A percentile compares a stretch with the other conserved stretches of the same genome.
phyloP scores from a whole-genome alignment of 371 early-diverging fungal species.

The Capniomyces stellatus region DNA sequence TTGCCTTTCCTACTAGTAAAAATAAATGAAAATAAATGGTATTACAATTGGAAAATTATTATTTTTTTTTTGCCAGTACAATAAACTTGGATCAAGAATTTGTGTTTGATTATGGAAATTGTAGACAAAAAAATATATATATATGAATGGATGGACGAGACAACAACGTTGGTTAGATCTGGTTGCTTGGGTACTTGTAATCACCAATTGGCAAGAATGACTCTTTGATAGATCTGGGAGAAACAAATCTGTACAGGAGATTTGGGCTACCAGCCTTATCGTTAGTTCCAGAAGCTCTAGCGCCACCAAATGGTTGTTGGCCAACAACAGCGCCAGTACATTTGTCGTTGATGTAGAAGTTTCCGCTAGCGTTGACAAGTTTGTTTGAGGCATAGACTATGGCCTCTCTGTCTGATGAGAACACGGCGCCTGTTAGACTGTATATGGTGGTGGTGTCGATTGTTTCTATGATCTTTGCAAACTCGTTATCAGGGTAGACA shows the following conservation, averaged over 20 bases:
- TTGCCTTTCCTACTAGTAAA: too few relatives aligned
- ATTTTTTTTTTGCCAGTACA: not conserved
- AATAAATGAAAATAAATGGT: not conserved
- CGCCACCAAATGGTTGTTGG: conserved; percentile 96
- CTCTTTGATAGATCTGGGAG: conserved; percentile 92
- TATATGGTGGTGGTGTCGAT: conserved; percentile 67
- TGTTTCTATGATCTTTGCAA: conserved; percentile 45
- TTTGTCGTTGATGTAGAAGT: conserved; percentile 98
- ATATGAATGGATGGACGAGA: too few relatives aligned
- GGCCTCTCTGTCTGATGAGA: conserved; percentile 73
- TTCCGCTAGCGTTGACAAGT: conserved; percentile 82
- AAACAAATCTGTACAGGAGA: conserved; percentile 69
- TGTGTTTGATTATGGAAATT: too few relatives aligned
- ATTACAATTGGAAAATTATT: not conserved
- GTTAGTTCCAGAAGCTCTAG: conserved; percentile 88
- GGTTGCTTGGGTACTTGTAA: conserved; percentile 78
- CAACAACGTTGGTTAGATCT: too few relatives aligned
- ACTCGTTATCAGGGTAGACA: conserved; percentile 72
- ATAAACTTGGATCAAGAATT: too few relatives aligned
- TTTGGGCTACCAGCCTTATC: conserved; percentile 83
- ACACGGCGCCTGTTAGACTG: conserved; percentile 76
- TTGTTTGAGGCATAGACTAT: conserved; percentile 49
- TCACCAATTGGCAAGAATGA: conserved; percentile 64
- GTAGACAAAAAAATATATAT: not conserved
- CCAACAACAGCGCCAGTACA: conserved; percentile 95